Conservation (phyloP, 2,329 filamentous ascomycete genomes). For the Eutypa lata region DNA sequence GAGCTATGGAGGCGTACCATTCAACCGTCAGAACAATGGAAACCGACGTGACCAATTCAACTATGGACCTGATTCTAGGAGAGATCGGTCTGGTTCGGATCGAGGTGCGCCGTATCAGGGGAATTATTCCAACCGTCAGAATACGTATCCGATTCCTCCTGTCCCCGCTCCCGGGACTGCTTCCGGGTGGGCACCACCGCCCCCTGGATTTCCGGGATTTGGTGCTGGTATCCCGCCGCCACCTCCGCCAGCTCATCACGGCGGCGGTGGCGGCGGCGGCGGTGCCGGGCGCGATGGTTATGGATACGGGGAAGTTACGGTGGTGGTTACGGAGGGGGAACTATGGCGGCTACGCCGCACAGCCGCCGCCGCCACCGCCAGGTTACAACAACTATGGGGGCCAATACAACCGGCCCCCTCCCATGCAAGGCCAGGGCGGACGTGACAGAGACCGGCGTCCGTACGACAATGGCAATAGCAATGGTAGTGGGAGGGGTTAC, state of each 20-base stretch:
- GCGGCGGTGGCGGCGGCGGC: conserved; percentile 13
- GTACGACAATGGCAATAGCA: too few species aligned
- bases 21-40: conserved; percentile 33
- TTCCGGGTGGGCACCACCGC: conserved; percentile 33
- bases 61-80: conserved; percentile 29
- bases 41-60: conserved; percentile 28
- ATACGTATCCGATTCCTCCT: conserved; percentile 24
- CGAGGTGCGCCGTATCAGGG: conserved; percentile 27
- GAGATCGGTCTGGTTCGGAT: conserved; percentile 16
- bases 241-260: conserved; percentile 25
- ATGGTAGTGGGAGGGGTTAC: conserved; percentile 21
- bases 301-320: conserved; percentile 14
- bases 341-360: conserved; percentile 20
- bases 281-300: too few species aligned
- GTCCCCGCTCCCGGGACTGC: conserved; percentile 24
- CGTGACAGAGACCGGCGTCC: conserved; percentile 16
- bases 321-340: conserved; percentile 8
- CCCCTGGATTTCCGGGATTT: conserved; percentile 35
- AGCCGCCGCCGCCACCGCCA: conserved; percentile 16
- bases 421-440: conserved; percentile 20
- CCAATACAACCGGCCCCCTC: conserved; percentile 22
- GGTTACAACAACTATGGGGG: conserved; percentile 19
- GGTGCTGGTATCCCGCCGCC: conserved; percentile 36
- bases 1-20: conserved; percentile 65
- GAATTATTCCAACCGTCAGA: conserved; percentile 44